Evolutionary conservation across 352 stramenopile species (phyloP).

Genomic region (Phytophthora sojae): DNA sequence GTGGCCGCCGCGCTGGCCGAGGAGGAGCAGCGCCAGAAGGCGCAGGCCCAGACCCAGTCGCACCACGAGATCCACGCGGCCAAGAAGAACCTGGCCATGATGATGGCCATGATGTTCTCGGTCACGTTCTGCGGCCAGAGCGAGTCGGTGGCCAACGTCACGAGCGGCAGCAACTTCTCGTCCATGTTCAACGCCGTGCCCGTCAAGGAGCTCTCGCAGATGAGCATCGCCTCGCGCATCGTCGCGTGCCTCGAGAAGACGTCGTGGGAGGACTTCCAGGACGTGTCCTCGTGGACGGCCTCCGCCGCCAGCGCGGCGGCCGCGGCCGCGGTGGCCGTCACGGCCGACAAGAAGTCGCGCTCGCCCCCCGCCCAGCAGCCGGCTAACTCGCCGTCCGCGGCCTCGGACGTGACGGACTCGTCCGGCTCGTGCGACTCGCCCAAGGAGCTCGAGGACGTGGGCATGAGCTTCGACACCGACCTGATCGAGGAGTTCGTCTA

Average conservation of each 20-base stretch:
- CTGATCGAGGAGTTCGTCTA: constrained; percentile 87
- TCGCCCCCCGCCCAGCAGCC: constrained; percentile 17
- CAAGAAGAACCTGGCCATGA: constrained; percentile 92
- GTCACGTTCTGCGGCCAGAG: constrained; percentile 86
- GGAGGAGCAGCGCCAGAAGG: constrained; percentile 40
- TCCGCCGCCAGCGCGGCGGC: constrained; percentile 39
- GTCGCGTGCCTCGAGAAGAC: constrained; percentile 89
- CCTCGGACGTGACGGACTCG: constrained; percentile 78
- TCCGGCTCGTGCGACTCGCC: constrained; percentile 65
- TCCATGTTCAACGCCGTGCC: constrained; percentile 84
- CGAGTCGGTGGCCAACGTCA: constrained; percentile 75
- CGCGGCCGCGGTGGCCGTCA: constrained; percentile 42
- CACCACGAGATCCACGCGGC: constrained; percentile 82
- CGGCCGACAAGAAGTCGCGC: constrained; percentile 41
- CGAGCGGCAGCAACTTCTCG: constrained; percentile 78
- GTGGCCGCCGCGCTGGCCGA: constrained; percentile 31
- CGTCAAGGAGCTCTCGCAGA: constrained; percentile 83
- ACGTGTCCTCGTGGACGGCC: constrained; percentile 80
- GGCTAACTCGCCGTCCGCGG: constrained; percentile 62
- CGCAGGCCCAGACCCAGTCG: constrained; percentile 43
- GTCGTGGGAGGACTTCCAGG: constrained; percentile 90
- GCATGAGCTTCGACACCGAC: constrained; percentile 65
- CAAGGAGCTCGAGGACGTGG: constrained; percentile 53
- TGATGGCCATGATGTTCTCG: constrained; percentile 91
- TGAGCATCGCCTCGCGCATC: constrained; percentile 88